These are phyloP conservation scores for Alternaria sp. DNA, from an alignment of 2,329 filamentous ascomycete species.

Conservation along the genomic window DNA sequence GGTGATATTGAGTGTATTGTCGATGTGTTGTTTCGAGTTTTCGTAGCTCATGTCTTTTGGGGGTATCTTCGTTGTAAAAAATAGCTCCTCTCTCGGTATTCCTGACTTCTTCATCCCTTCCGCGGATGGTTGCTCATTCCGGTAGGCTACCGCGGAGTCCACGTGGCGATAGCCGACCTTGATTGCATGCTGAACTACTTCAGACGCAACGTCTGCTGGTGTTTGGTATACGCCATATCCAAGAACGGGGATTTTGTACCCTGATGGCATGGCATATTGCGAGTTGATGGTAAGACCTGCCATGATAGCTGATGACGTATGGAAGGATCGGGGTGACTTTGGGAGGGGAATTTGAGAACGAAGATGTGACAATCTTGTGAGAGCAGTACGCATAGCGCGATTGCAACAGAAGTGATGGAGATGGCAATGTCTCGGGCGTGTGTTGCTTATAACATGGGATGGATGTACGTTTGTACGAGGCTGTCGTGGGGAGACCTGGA, in stretches of 20 bases:
- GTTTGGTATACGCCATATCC: slow-evolving; percentile 63
- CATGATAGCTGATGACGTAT: slow-evolving; percentile 50
- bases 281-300: slow-evolving; percentile 55
- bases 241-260: slow-evolving; percentile 67
- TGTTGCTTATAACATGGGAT: background rate
- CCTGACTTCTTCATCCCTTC: slow-evolving; percentile 66
- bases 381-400: slow-evolving; percentile 12
- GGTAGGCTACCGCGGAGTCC: slow-evolving; percentile 71
- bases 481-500: background rate
- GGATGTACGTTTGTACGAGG: background rate
- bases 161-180: slow-evolving; percentile 69
- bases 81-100: slow-evolving; percentile 67
- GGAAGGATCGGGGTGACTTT: slow-evolving; percentile 18
- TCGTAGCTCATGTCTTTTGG: slow-evolving; percentile 65
- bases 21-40: slow-evolving; percentile 68
- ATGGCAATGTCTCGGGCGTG: background rate
- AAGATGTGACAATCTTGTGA: slow-evolving; percentile 24
- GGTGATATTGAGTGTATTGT: slow-evolving; percentile 60
- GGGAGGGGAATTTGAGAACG: slow-evolving; percentile 20
- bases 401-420: background rate
- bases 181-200: slow-evolving; percentile 67
- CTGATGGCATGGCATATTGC: slow-evolving; percentile 64
- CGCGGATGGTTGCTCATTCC: slow-evolving; percentile 73
- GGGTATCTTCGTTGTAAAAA: slow-evolving; percentile 76
- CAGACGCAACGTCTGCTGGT: slow-evolving; percentile 64